Evolutionary conservation across 1,284 basidiomycete genomes (phyloP).

Genomic region (Xerocomus amazonicus): DNA sequence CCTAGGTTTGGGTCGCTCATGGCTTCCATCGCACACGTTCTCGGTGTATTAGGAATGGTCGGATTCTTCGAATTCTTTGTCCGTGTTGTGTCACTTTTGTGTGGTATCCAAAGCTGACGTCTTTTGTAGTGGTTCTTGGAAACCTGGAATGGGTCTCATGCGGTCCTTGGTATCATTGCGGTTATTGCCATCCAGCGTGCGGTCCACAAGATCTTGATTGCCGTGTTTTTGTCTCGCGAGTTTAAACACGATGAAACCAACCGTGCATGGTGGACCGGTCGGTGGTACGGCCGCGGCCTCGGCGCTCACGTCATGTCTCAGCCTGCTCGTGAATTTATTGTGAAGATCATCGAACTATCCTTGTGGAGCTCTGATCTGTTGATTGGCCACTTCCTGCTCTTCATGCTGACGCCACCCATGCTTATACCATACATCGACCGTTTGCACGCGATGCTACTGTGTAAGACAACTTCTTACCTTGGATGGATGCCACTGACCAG

Average conservation of each 20-base stretch:
- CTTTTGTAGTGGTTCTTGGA: slow-evolving; percentile 85
- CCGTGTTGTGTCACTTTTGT: slow-evolving; percentile 34
- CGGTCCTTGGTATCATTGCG: slow-evolving; percentile 84
- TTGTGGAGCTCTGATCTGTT: slow-evolving; percentile 78
- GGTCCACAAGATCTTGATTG: slow-evolving; percentile 87
- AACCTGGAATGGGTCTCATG: slow-evolving; percentile 88
- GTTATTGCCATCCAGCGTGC: slow-evolving; percentile 87
- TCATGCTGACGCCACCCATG: slow-evolving; percentile 72
- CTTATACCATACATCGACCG: slow-evolving; percentile 74
- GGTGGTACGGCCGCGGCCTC: slow-evolving; percentile 92
- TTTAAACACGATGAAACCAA: slow-evolving; percentile 98
- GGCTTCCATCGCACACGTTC: slow-evolving; percentile 81
- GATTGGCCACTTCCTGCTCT: slow-evolving; percentile 63
- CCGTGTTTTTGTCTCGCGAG: slow-evolving; percentile 89
- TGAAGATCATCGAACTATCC: slow-evolving; percentile 82
- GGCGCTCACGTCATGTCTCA: slow-evolving; percentile 87
- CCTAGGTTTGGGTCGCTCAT: slow-evolving; percentile 87
- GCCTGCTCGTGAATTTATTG: slow-evolving; percentile 83
- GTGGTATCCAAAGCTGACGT: slow-evolving; percentile 5
- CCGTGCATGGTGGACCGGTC: slow-evolving; percentile 96
- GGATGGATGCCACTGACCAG: slow-evolving; percentile 14
- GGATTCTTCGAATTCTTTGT: slow-evolving; percentile 95
- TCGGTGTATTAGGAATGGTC: slow-evolving; percentile 81
- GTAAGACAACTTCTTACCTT: slow-evolving; percentile 40
- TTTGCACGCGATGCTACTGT: slow-evolving; percentile 71